Evolutionary conservation across 2,329 filamentous ascomycete genomes (phyloP).

Genomic region (Penicillium sp.): DNA sequence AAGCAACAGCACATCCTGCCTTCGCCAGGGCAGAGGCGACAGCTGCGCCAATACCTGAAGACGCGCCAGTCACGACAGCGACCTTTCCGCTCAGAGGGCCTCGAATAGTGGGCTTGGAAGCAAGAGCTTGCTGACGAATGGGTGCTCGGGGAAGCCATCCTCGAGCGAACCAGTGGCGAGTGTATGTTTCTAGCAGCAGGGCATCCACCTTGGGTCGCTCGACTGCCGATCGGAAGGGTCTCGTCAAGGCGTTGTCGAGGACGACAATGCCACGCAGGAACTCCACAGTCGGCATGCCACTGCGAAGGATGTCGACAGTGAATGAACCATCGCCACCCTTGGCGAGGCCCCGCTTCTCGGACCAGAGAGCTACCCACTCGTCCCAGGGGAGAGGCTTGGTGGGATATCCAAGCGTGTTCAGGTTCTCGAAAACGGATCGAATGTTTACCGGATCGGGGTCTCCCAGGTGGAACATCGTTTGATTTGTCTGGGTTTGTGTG

Average conservation of each 20-base stretch:
- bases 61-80: constrained; percentile 74
- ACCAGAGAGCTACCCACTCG: constrained; percentile 73
- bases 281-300: constrained; percentile 74
- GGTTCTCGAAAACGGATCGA: constrained; percentile 61
- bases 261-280: constrained; percentile 70
- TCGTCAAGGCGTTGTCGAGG: constrained; percentile 68
- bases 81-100: constrained; percentile 67
- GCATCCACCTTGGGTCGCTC: constrained; percentile 67
- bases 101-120: constrained; percentile 47
- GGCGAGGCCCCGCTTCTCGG: constrained; percentile 62
- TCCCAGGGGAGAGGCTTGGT: constrained; percentile 67
- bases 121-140: constrained; percentile 47
- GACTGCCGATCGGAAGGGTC: constrained; percentile 57
- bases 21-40: constrained; percentile 66
- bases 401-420: constrained; percentile 67
- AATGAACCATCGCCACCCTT: constrained; percentile 70
- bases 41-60: constrained; percentile 75
- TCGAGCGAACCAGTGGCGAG: constrained; percentile 74
- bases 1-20: constrained; percentile 69
- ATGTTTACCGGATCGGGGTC: constrained; percentile 70
- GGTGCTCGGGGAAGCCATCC: constrained; percentile 71
- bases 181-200: constrained; percentile 71
- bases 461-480: constrained; percentile 70
- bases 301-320: constrained; percentile 74
- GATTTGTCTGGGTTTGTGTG: constrained; percentile 60